Evolutionary conservation across 805 yeast species (phyloP).

Genomic region (Candida nanaspora): DNA sequence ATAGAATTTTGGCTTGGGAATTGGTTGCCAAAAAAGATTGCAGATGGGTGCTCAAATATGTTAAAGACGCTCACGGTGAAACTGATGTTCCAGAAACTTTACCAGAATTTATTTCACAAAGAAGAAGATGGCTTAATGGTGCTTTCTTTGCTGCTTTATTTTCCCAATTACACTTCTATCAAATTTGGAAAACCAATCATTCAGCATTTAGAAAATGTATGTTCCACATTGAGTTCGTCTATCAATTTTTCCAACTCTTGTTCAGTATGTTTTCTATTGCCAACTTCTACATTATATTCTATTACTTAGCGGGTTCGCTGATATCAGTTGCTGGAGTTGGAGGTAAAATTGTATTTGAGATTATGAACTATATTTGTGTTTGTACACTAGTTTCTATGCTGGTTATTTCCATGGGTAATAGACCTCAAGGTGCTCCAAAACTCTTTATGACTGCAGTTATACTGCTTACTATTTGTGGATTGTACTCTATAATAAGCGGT

Average conservation of each 20-base stretch:
- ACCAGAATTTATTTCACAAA: constrained; percentile 91
- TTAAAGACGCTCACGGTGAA: constrained; percentile 88
- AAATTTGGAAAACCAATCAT: constrained; percentile 87
- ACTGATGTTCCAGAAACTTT: constrained; percentile 95
- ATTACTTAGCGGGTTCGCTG: constrained; percentile 86
- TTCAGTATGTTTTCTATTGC: constrained; percentile 92
- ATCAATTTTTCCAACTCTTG: constrained; percentile 70
- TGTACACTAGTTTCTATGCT: constrained; percentile 83
- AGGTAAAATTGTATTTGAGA: constrained; percentile 79
- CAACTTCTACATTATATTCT: constrained; percentile 87
- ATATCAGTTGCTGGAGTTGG: constrained; percentile 53
- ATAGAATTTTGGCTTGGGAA: constrained; percentile 95
- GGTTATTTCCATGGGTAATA: constrained; percentile 90
- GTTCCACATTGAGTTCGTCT: constrained; percentile 81
- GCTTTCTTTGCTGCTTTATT: constrained; percentile 95
- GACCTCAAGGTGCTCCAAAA: constrained; percentile 92
- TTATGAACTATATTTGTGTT: constrained; percentile 79
- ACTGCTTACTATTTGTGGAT: constrained; percentile 68
- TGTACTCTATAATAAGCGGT: constrained; percentile 77
- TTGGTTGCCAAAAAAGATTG: constrained; percentile 78
- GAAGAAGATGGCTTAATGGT: constrained; percentile 98
- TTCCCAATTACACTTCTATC: constrained; percentile 76
- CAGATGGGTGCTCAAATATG: constrained; percentile 87
- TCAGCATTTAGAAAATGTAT: constrained; percentile 71
- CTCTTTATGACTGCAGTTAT: constrained; percentile 69